Evolutionary conservation across 169 alveolate species (phyloP).

Genomic region (Plasmodium gonderi): DNA sequence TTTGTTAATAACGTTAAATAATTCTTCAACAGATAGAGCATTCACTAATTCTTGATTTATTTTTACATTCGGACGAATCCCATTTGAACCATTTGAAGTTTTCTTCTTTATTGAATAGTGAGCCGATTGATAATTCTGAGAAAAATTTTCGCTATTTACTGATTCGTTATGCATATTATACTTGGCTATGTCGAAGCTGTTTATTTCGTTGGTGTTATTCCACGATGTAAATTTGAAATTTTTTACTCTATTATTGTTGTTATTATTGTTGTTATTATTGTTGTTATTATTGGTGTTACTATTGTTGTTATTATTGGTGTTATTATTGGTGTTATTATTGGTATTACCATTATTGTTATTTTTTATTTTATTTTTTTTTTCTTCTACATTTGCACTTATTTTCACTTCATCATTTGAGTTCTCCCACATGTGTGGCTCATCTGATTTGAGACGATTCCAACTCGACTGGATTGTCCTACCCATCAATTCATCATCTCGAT

Average conservation of each 20-base stretch:
- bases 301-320: no score
- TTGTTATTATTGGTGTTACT: no score
- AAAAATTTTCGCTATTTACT: background rate
- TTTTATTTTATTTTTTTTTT: constrained; percentile 1
- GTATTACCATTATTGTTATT: no score
- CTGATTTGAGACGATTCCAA: no score
- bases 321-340: no score
- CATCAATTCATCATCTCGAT: no score
- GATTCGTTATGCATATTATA: constrained; percentile 32
- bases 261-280: no score
- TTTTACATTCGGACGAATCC: constrained; percentile 3
- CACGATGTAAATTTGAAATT: constrained; percentile 52
- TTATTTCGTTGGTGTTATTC: constrained; percentile 68
- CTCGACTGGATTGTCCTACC: no score
- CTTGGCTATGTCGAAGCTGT: constrained; percentile 32
- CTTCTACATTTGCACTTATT: background rate
- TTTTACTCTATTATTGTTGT: no score
- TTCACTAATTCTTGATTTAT: constrained; percentile 59
- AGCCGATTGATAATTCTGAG: constrained; percentile 24
- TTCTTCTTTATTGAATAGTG: background rate
- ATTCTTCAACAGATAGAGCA: constrained; percentile 42
- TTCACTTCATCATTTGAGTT: background rate
- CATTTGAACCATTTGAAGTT: background rate
- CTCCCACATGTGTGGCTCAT: no score
- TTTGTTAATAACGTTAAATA: constrained; percentile 13